phyloP scores from a whole-genome alignment of 495 filamentous ascomycete species.

The Daldinia decipiens region DNA sequence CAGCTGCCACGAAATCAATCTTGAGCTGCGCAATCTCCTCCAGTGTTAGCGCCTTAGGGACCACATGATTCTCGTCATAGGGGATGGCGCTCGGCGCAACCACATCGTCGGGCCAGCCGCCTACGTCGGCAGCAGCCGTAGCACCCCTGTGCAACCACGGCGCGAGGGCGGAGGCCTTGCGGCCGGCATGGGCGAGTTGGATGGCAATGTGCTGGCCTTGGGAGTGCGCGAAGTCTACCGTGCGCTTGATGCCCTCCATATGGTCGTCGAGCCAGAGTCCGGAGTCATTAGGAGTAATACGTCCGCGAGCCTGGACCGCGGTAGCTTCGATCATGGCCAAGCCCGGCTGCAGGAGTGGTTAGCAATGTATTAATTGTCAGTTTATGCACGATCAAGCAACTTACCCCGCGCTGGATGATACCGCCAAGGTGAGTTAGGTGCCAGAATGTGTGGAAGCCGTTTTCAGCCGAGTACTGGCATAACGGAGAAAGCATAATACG shows the following conservation, averaged over 20 bases:
- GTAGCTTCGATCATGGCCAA: conserved; percentile 78
- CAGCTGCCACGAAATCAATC: conserved; percentile 61
- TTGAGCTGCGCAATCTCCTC: conserved; percentile 62
- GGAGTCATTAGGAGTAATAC: conserved; percentile 76
- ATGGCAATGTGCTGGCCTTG: conserved; percentile 76
- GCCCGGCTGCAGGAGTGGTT: conserved; percentile 55
- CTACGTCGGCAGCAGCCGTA: conserved; percentile 53
- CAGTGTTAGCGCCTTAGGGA: conserved; percentile 61
- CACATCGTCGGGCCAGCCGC: conserved; percentile 75
- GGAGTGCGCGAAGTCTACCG: conserved; percentile 74
- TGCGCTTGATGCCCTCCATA: conserved; percentile 66
- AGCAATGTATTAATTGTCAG: background rate
- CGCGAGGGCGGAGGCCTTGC: conserved; percentile 73
- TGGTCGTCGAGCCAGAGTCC: conserved; percentile 83
- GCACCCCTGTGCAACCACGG: conserved; percentile 42
- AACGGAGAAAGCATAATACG: conserved; percentile 69
- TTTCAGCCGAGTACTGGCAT: conserved; percentile 75
- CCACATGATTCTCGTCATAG: conserved; percentile 48
- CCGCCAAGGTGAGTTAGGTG: conserved; percentile 66
- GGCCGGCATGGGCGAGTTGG: conserved; percentile 78
- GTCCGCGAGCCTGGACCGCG: conserved; percentile 71
- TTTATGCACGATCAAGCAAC: background rate
- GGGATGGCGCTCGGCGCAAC: conserved; percentile 63
- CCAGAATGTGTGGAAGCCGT: conserved; percentile 71
- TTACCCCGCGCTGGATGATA: conserved; percentile 69